Evolutionary conservation across 176 grass and related monocot species (phyloP).

Genomic region (Pharus latifolius): DNA sequence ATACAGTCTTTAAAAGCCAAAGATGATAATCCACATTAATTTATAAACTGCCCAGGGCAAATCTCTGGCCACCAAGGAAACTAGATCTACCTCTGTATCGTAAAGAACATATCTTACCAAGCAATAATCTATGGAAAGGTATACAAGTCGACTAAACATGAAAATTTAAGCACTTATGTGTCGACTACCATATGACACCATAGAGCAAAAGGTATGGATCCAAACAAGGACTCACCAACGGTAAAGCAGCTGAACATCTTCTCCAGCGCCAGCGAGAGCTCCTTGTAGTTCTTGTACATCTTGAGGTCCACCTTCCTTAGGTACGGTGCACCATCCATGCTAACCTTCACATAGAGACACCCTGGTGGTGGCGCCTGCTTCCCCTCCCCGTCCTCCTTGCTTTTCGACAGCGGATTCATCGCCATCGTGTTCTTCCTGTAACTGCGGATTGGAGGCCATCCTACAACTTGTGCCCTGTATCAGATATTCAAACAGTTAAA

Average conservation of each 20-base stretch:
- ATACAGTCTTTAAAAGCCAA: not conserved
- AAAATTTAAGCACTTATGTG: not conserved
- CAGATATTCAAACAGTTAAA: not conserved
- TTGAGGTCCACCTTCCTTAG: slow-evolving; percentile 82
- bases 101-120: not conserved
- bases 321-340: slow-evolving; percentile 85
- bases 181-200: not conserved
- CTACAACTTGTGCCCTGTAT: slow-evolving; percentile 71
- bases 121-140: not conserved
- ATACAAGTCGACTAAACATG: not conserved
- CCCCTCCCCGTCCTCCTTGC: slow-evolving; percentile 32
- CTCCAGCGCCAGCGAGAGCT: slow-evolving; percentile 54
- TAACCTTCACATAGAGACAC: slow-evolving; percentile 73
- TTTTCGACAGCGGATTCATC: slow-evolving; percentile 26
- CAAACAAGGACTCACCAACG: slow-evolving; percentile 40
- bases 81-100: not conserved
- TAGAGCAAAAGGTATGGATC: not conserved
- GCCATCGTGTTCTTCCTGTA: slow-evolving; percentile 85
- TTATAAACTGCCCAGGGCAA: not conserved
- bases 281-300: slow-evolving; percentile 67
- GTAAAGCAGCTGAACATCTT: slow-evolving; percentile 74
- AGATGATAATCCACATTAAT: not conserved
- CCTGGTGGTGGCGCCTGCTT: slow-evolving; percentile 21
- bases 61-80: not conserved
- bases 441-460: slow-evolving; percentile 81